Evolutionary conservation across 2,329 filamentous ascomycete genomes (phyloP).

Genomic region (Pyricularia pennisetigena): DNA sequence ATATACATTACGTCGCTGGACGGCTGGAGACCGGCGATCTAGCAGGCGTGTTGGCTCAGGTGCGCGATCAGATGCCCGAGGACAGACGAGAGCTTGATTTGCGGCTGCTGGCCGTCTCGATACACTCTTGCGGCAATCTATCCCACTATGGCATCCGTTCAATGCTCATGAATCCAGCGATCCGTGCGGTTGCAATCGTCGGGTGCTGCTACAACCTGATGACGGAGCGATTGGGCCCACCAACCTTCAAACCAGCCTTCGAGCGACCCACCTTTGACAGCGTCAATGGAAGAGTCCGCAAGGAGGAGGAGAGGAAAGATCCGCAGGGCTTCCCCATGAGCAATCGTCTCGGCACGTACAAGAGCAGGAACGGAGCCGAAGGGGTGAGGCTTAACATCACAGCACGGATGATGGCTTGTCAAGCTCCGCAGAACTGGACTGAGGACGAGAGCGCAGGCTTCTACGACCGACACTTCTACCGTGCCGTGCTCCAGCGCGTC

Average conservation of each 20-base stretch:
- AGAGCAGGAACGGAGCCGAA: slow-evolving; percentile 47
- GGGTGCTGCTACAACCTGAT: slow-evolving; percentile 97
- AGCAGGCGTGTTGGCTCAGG: slow-evolving; percentile 52
- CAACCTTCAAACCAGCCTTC: slow-evolving; percentile 74
- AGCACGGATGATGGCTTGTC: slow-evolving; percentile 94
- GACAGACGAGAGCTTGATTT: slow-evolving; percentile 23
- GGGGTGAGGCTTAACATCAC: slow-evolving; percentile 81
- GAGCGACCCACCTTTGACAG: slow-evolving; percentile 55
- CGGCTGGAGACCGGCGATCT: slow-evolving; percentile 65
- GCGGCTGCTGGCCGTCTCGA: slow-evolving; percentile 76
- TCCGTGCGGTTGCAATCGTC: slow-evolving; percentile 87
- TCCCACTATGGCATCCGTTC: slow-evolving; percentile 89
- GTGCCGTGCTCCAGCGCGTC: slow-evolving; percentile 83
- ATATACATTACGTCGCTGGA: slow-evolving; percentile 70
- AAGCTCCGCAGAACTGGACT: slow-evolving; percentile 91
- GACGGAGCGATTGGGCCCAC: slow-evolving; percentile 79
- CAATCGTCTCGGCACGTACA: slow-evolving; percentile 49
- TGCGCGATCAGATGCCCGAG: slow-evolving; percentile 31
- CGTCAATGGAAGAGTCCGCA: slow-evolving; percentile 56
- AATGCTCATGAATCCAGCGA: slow-evolving; percentile 70
- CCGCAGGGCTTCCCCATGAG: slow-evolving; percentile 94
- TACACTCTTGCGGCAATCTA: slow-evolving; percentile 97
- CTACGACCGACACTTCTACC: slow-evolving; percentile 89
- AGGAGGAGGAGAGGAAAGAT: slow-evolving; percentile 65
- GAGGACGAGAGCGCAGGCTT: slow-evolving; percentile 71